Evolutionary conservation across 2,329 filamentous ascomycete genomes (phyloP).

Genomic region (Metarhizium sp.): DNA sequence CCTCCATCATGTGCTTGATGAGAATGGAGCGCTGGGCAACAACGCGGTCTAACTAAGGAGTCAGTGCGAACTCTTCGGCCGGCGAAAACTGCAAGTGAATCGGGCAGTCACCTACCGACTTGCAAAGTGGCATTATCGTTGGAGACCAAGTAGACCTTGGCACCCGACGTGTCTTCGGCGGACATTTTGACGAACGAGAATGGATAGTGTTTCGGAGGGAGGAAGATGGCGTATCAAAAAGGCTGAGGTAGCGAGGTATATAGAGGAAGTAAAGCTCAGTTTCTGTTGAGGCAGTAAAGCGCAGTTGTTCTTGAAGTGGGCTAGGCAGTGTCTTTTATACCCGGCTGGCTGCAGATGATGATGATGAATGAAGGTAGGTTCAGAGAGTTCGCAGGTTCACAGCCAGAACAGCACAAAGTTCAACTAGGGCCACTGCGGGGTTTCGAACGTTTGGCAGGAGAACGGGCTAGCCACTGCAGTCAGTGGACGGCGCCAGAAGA

Average conservation of each 20-base stretch:
- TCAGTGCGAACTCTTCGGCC: neutral
- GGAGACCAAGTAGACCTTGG: constrained; percentile 40
- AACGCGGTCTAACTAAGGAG: constrained; percentile 51
- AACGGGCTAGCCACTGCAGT: too few species aligned
- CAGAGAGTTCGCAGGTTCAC: too few species aligned
- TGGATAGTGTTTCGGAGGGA: neutral
- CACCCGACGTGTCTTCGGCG: constrained; percentile 16
- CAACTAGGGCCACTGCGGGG: neutral
- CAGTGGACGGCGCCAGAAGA: too few species aligned
- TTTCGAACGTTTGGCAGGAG: neutral
- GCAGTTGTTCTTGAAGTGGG: too few species aligned
- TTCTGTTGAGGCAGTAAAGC: too few species aligned
- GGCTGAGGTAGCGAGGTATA: neutral
- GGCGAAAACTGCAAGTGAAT: neutral
- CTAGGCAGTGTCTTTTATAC: too few species aligned
- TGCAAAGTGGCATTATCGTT: constrained; percentile 39
- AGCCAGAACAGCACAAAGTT: too few species aligned
- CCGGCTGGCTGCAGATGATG: too few species aligned
- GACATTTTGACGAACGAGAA: constrained; percentile 21
- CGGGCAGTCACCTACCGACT: constrained; percentile 30
- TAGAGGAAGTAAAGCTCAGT: too few species aligned
- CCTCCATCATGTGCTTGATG: constrained; percentile 97
- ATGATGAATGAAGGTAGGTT: too few species aligned
- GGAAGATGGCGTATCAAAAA: neutral
- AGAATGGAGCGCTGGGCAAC: constrained; percentile 88